Conservation (phyloP, 192 early-diverging fungal species). For the Coemansia sp. region DNA sequence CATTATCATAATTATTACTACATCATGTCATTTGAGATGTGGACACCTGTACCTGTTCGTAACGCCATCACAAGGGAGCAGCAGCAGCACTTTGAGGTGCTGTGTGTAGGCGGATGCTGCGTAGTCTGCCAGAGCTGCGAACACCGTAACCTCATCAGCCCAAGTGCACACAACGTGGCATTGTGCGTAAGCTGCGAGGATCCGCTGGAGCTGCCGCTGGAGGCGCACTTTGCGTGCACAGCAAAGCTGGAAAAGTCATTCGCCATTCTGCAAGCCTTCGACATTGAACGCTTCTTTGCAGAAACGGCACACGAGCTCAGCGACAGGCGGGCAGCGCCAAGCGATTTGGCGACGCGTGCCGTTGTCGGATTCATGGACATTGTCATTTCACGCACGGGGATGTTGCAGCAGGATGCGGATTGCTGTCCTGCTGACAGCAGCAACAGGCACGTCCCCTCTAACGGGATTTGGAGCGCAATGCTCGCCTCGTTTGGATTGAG, state of each 20-base stretch:
- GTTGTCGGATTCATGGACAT: slow-evolving; percentile 48
- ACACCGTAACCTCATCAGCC: slow-evolving; percentile 40
- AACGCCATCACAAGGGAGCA: slow-evolving; percentile 11
- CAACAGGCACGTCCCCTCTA: too few relatives aligned
- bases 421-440: neutral
- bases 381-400: slow-evolving; percentile 9
- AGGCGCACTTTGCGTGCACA: slow-evolving; percentile 48
- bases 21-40: slow-evolving; percentile 15
- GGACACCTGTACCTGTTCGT: slow-evolving; percentile 18
- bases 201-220: slow-evolving; percentile 36
- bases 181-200: slow-evolving; percentile 40
- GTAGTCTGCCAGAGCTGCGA: slow-evolving; percentile 34
- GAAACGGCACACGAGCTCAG: slow-evolving; percentile 27
- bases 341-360: slow-evolving; percentile 3
- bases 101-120: slow-evolving; percentile 33
- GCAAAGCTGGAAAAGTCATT: slow-evolving; percentile 37
- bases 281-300: slow-evolving; percentile 44
- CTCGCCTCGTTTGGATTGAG: neutral
- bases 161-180: slow-evolving; percentile 31
- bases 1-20: slow-evolving; percentile 4
- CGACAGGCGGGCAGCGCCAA: neutral
- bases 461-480: neutral
- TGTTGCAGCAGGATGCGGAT: neutral
- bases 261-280: slow-evolving; percentile 36
- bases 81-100: slow-evolving; percentile 21